Base-by-base conservation (phyloP, 768 basidiomycete genomes). In the Podaxis sp. region DNA sequence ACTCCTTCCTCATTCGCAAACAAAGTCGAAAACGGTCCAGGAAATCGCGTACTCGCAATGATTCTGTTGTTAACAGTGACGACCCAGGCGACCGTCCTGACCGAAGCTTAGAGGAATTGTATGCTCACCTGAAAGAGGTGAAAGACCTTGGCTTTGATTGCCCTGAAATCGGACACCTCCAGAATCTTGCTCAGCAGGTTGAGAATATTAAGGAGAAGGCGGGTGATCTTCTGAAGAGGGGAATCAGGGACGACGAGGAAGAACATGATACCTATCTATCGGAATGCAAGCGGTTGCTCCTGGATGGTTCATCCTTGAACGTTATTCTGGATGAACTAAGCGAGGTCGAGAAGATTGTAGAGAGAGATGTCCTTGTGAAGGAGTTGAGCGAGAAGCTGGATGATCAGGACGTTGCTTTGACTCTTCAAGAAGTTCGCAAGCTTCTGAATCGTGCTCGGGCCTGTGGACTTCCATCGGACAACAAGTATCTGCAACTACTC, bases 141-240 rank as follows among this genome's bases (percentile, higher is more conserved):
- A 86, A 92, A 59, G 79, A 74, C 8, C 83, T 97, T 13, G 93
- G 93, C 0, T 97, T 97, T 68, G 93, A 96, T 64, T 84, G 87
- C 52, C 83, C 84, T 4, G 95, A 97, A 74, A 88, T 94, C 30
- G 75, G 71, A 12, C 70, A 76, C 4, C 81, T 93, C 30, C 80
- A 77, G 52, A 72, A 68, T 15, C 75, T 92, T 42, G 86, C 83
- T 6, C 75, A 82, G 52, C 83, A 86, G 63, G 87, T 90, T 4
- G 88, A 92, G 68, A 84, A 86, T 40, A 83, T 84, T 52, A 86
- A 83, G 67, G 68, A 72, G 54, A 84, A 84, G 71, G 89, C 90
- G 5, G 72, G 73, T 13, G 66, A 71, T 7, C 71, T 93, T 9
- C 81, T 93, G 53, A 71, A 74, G 48, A 63, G 30, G 33, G 51